These are phyloP conservation scores for Seminavis robusta DNA, from an alignment of 108 stramenopile species.

Conservation along the genomic window DNA sequence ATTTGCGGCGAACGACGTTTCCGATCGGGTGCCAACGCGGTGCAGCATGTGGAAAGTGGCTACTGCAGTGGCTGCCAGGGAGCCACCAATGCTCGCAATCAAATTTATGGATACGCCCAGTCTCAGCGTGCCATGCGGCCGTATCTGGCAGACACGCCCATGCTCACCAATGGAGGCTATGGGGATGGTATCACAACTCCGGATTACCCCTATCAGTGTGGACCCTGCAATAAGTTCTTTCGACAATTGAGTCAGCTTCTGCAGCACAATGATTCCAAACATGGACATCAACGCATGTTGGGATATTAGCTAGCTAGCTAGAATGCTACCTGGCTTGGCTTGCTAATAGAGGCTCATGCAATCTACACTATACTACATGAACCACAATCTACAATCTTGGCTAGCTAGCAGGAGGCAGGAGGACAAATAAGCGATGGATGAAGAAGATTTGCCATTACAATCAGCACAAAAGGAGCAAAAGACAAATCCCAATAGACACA, in stretches of 20 bases:
- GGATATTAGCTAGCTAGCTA: too few relatives aligned
- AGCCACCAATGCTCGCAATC: conserved; percentile 47
- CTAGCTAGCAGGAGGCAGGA: too few relatives aligned
- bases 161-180: conserved; percentile 41
- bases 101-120: conserved; percentile 54
- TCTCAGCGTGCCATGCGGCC: conserved; percentile 29
- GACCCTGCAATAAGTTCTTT: conserved; percentile 39
- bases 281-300: too few relatives aligned
- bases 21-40: conserved; percentile 62
- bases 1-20: conserved; percentile 61
- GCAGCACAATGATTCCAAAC: conserved; percentile 69
- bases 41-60: conserved; percentile 71
- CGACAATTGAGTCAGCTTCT: conserved; percentile 67
- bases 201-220: conserved; percentile 63
- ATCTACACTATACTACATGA: too few relatives aligned
- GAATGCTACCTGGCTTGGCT: too few relatives aligned
- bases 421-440: too few relatives aligned
- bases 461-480: too few relatives aligned
- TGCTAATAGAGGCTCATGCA: too few relatives aligned
- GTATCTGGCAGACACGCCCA: conserved; percentile 35
- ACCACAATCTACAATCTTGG: too few relatives aligned
- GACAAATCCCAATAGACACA: too few relatives aligned
- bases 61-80: conserved; percentile 58
- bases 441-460: too few relatives aligned
- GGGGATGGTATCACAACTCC: conserved; percentile 31